These are phyloP conservation scores for Saccharomycopsis guyanensis DNA, from an alignment of 805 yeast species.

Conservation along the genomic window DNA sequence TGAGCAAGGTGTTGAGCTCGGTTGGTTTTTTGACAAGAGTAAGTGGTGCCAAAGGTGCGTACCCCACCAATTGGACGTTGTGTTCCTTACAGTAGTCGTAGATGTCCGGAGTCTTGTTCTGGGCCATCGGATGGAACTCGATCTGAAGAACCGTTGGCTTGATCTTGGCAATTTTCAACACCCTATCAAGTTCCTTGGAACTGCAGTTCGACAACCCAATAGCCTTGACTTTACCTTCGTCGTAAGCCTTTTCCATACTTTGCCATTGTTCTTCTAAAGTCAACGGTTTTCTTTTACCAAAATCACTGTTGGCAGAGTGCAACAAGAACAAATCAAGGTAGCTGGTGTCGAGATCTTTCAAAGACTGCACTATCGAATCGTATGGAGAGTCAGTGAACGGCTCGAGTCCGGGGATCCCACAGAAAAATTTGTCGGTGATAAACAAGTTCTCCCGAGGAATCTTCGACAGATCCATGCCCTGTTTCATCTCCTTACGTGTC, in stretches of 20 bases:
- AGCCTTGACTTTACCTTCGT: slow-evolving; percentile 46
- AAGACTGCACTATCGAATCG: slow-evolving; percentile 32
- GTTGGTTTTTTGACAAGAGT: slow-evolving; percentile 39
- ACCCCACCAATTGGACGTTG: slow-evolving; percentile 52
- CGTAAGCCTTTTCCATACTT: slow-evolving; percentile 39
- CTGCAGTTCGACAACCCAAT: slow-evolving; percentile 59
- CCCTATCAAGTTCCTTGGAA: slow-evolving; percentile 36
- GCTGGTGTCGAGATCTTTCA: slow-evolving; percentile 34
- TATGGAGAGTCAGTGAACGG: slow-evolving; percentile 32
- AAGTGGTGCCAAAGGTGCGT: slow-evolving; percentile 61
- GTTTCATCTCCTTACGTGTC: slow-evolving; percentile 47
- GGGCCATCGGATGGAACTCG: slow-evolving; percentile 58
- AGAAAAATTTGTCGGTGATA: slow-evolving; percentile 47
- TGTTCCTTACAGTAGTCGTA: slow-evolving; percentile 43
- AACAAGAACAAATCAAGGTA: slow-evolving; percentile 47
- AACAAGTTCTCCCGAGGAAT: slow-evolving; percentile 43
- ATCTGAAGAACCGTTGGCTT: slow-evolving; percentile 57
- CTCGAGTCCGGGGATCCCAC: slow-evolving; percentile 24
- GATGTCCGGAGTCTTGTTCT: slow-evolving; percentile 57
- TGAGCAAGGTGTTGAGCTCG: slow-evolving; percentile 35
- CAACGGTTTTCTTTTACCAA: slow-evolving; percentile 31
- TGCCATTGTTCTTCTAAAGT: slow-evolving; percentile 45
- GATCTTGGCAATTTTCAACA: slow-evolving; percentile 31
- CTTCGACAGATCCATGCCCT: slow-evolving; percentile 35
- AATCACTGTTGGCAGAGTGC: slow-evolving; percentile 37